Evolutionary conservation across 192 early-diverging fungal genomes (phyloP).

Genomic region (Coemansia sp.): DNA sequence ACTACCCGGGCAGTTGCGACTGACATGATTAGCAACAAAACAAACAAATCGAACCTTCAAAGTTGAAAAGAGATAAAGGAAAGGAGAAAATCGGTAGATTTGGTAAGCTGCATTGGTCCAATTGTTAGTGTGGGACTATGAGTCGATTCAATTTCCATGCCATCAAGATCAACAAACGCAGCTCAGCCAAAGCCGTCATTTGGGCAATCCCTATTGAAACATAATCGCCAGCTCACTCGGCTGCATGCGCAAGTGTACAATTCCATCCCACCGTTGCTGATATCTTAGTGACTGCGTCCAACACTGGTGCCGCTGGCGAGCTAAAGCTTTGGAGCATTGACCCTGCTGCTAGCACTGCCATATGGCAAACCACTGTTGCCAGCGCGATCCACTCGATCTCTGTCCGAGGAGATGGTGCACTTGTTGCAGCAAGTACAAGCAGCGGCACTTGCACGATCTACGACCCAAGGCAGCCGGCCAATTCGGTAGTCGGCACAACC

Average conservation of each 20-base stretch:
- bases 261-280: slow-evolving; percentile 53
- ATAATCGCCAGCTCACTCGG: slow-evolving; percentile 13
- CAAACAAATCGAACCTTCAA: neutral
- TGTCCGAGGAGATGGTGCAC: slow-evolving; percentile 40
- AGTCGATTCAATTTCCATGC: too few species aligned
- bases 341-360: neutral
- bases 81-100: too few species aligned
- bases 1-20: slow-evolving; percentile 35
- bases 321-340: slow-evolving; percentile 39
- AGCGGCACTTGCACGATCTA: slow-evolving; percentile 26
- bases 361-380: slow-evolving; percentile 21
- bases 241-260: slow-evolving; percentile 25
- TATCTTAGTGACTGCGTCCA: slow-evolving; percentile 24
- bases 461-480: slow-evolving; percentile 26
- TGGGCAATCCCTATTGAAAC: too few species aligned
- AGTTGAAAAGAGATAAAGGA: too few species aligned
- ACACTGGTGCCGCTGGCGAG: slow-evolving; percentile 21
- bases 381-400: slow-evolving; percentile 33
- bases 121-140: too few species aligned
- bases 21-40: neutral
- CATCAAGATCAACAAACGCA: too few species aligned
- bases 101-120: too few species aligned
- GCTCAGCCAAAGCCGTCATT: too few species aligned
- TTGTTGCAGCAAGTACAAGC: slow-evolving; percentile 36
- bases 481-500: slow-evolving; percentile 19